phyloP scores from a whole-genome alignment of 2,329 filamentous ascomycete genomes.

The Neophaeococcomyces mojaviensis region DNA sequence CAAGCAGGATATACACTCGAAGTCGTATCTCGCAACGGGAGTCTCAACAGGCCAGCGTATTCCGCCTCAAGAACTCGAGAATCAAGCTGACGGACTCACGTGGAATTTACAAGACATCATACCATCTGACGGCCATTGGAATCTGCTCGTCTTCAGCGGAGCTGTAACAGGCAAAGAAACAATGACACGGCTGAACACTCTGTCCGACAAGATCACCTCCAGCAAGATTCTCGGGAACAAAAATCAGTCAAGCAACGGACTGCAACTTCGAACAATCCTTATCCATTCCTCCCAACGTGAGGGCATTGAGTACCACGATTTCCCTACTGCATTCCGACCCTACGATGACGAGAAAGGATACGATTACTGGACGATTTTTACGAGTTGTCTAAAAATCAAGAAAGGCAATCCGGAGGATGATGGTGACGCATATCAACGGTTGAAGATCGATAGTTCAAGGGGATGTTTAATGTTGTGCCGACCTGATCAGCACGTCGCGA shows the following conservation, averaged over 20 bases:
- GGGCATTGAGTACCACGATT: neutral
- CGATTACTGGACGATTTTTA: neutral
- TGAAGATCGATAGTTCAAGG: neutral
- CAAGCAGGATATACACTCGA: neutral
- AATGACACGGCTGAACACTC: neutral
- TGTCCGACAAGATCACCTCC: neutral
- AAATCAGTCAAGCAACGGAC: neutral
- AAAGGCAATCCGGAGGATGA: neutral
- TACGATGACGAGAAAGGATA: neutral
- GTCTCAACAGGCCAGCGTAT: neutral
- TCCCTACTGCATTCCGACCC: neutral
- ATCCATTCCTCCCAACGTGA: neutral
- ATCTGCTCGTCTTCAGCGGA: neutral
- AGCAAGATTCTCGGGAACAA: neutral
- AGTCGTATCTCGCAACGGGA: neutral
- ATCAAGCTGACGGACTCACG: neutral
- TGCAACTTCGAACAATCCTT: neutral
- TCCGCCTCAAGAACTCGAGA: neutral
- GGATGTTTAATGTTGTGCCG: neutral
- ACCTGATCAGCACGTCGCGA: neutral
- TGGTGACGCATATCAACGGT: neutral
- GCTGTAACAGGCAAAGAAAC: neutral
- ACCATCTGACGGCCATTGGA: neutral
- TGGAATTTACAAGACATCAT: neutral
- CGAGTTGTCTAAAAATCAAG: neutral